Percentiles rank a stretch among this genome's conserved stretches.
These are phyloP conservation scores for Caryocar brasiliense DNA, from an alignment of 441 rosid genomes.

Conservation along the genomic window DNA sequence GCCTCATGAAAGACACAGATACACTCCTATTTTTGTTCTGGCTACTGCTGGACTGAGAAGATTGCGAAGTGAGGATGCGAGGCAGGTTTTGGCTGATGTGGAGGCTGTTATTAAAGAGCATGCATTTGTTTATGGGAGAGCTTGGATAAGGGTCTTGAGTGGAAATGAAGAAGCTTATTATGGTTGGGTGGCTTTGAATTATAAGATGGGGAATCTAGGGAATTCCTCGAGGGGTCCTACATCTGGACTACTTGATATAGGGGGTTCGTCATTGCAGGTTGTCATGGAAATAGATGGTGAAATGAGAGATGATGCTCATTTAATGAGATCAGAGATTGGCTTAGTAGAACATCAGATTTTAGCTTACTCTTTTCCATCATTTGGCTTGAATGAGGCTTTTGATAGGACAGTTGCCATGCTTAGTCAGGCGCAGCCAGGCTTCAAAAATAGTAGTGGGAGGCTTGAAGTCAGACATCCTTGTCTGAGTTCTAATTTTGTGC, in stretches of 20 bases:
- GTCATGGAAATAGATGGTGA: constrained; percentile 29
- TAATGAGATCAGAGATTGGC: constrained; percentile 29
- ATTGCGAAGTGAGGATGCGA: constrained; percentile 26
- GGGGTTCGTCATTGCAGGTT: constrained; percentile 58
- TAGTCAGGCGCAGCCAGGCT: constrained; percentile 8
- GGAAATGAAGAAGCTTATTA: constrained; percentile 60
- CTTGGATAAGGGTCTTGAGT: constrained; percentile 42
- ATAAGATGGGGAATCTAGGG: constrained; percentile 34
- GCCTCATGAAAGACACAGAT: constrained; percentile 28
- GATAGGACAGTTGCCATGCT: constrained; percentile 44
- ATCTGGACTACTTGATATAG: constrained; percentile 53
- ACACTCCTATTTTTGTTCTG: constrained; percentile 46
- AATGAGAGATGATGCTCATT: constrained; percentile 12
- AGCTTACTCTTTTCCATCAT: constrained; percentile 36
- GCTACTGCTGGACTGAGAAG: constrained; percentile 58
- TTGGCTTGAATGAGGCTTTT: constrained; percentile 52
- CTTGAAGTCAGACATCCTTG: constrained; percentile 42
- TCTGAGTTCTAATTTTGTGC: constrained; percentile 26
- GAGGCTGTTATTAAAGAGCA: constrained; percentile 31
- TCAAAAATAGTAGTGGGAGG: constrained; percentile 10
- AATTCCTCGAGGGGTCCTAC: constrained; percentile 26
- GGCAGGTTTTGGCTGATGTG: constrained; percentile 33
- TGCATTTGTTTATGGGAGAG: constrained; percentile 24
- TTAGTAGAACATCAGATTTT: constrained; percentile 25
- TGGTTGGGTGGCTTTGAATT: constrained; percentile 57